These are phyloP conservation scores for Debaryomyces nepalensis DNA, from an alignment of 1,139 yeast species.

Conservation along the genomic window DNA sequence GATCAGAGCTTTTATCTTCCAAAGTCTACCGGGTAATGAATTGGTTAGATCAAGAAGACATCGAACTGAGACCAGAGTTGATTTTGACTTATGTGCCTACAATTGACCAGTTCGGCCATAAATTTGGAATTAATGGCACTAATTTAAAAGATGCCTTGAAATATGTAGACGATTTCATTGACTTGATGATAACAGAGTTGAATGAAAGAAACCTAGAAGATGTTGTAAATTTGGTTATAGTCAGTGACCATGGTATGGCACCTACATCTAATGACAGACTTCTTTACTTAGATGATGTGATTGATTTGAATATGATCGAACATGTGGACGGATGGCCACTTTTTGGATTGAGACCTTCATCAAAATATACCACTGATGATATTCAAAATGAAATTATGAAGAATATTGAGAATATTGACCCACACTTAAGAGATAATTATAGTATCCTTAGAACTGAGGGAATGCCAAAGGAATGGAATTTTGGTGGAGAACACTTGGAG, in stretches of 20 bases:
- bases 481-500: conserved; percentile 54
- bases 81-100: conserved; percentile 82
- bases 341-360: conserved; percentile 69
- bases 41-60: conserved; percentile 65
- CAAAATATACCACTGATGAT: conserved; percentile 29
- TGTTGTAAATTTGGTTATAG: conserved; percentile 73
- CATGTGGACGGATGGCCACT: conserved; percentile 91
- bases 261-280: conserved; percentile 74
- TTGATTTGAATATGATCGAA: conserved; percentile 58
- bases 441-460: conserved; percentile 59
- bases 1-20: conserved; percentile 58
- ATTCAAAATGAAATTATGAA: conserved; percentile 24
- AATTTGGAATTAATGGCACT: conserved; percentile 66
- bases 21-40: conserved; percentile 61
- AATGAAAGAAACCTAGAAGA: conserved; percentile 57
- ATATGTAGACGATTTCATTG: conserved; percentile 69
- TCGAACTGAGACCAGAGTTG: conserved; percentile 68
- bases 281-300: conserved; percentile 68
- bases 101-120: conserved; percentile 76
- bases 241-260: conserved; percentile 95
- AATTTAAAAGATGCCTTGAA: conserved; percentile 58
- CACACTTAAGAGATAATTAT: conserved; percentile 38
- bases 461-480: conserved; percentile 66
- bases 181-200: conserved; percentile 52
- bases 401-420: conserved; percentile 30